phyloP scores from a whole-genome alignment of 192 early-diverging fungal species.

The Podila horticola region DNA sequence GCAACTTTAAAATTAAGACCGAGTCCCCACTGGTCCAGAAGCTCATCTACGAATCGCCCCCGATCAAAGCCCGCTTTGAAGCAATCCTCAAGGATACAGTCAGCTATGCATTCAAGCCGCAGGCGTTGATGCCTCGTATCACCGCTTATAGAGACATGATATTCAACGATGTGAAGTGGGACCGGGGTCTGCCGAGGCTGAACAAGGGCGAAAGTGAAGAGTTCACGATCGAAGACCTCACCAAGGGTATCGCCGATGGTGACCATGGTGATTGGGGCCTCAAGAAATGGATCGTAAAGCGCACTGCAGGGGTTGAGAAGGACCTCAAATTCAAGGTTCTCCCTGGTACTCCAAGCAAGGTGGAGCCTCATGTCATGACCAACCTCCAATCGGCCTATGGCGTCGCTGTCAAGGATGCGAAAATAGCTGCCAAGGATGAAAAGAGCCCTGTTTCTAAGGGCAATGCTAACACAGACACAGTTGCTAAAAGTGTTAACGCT shows the following conservation, averaged over 20 bases:
- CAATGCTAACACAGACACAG: not conserved
- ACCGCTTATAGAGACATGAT: conserved; percentile 51
- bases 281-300: conserved; percentile 13
- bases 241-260: conserved; percentile 9
- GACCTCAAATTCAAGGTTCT: conserved; percentile 17
- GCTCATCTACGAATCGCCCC: conserved; percentile 42
- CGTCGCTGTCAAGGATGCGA: conserved; percentile 6
- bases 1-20: conserved; percentile 26
- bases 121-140: conserved; percentile 41
- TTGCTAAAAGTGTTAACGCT: not conserved
- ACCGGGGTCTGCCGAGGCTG: conserved; percentile 25
- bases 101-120: conserved; percentile 55
- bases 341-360: conserved; percentile 17
- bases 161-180: conserved; percentile 52
- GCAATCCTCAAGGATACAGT: conserved; percentile 51
- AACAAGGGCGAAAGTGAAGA: conserved; percentile 6
- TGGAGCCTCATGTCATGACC: conserved; percentile 15
- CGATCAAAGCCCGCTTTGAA: conserved; percentile 50
- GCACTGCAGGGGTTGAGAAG: conserved; percentile 8
- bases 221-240: conserved; percentile 10
- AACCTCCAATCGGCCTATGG: conserved; percentile 17
- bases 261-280: conserved; percentile 8
- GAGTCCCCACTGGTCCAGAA: conserved; percentile 31
- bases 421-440: conserved; percentile 1
- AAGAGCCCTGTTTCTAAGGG: not conserved